phyloP scores from a whole-genome alignment of 2,329 filamentous ascomycete species.

The Fusarium drepaniforme region DNA sequence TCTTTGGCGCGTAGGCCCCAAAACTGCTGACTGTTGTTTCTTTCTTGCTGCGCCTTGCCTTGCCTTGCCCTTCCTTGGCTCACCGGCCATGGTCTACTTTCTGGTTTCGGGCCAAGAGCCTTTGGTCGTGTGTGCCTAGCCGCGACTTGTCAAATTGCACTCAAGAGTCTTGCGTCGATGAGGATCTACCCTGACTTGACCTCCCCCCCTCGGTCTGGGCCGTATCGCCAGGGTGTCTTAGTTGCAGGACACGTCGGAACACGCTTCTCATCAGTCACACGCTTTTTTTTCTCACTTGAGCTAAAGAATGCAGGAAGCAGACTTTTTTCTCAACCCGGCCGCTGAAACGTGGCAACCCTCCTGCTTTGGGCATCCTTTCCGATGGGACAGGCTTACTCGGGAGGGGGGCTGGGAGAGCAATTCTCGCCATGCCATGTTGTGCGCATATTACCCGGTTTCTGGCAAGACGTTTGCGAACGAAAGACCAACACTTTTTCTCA shows the following conservation, averaged over 20 bases:
- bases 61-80: neutral
- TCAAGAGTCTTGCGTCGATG: neutral
- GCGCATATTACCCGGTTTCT: neutral
- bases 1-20: constrained; percentile 20
- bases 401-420: constrained; percentile 17
- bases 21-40: constrained; percentile 18
- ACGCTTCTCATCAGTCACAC: neutral
- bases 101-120: constrained; percentile 27
- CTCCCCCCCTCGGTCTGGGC: neutral
- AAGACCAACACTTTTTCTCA: constrained; percentile 28
- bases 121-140: constrained; percentile 30
- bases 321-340: neutral
- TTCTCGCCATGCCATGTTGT: neutral
- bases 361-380: neutral
- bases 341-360: constrained; percentile 14
- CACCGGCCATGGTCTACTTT: neutral
- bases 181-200: neutral
- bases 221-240: neutral
- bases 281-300: neutral
- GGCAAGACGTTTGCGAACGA: neutral
- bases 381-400: neutral
- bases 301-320: neutral
- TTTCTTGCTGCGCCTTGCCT: neutral
- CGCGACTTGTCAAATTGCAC: constrained; percentile 17
- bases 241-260: neutral